Evolutionary conservation across 306 rosid genomes (phyloP).

Genomic region (Betula pendula): DNA sequence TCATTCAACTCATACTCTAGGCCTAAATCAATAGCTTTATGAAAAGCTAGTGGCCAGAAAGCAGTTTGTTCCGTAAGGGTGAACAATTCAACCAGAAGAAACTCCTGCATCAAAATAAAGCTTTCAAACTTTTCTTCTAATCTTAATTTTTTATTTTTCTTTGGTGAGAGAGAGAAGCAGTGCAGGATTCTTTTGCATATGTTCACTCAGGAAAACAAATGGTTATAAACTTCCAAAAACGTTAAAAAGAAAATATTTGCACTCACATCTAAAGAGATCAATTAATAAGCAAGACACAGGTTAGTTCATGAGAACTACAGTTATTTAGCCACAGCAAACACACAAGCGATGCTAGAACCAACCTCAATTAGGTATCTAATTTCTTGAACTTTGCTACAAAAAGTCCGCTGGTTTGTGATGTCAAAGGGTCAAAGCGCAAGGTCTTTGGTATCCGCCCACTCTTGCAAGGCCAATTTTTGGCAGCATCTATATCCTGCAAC

Average conservation of each 20-base stretch:
- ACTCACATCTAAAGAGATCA: no score
- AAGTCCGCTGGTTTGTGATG: slow-evolving; percentile 84
- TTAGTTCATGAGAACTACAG: no score
- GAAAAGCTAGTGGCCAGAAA: not conserved
- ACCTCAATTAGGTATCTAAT: slow-evolving; percentile 29
- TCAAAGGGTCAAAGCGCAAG: slow-evolving; percentile 67
- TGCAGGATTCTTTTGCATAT: no score
- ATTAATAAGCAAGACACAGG: no score
- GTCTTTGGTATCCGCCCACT: slow-evolving; percentile 58
- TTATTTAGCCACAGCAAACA: no score
- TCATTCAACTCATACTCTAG: not conserved
- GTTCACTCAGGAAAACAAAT: no score
- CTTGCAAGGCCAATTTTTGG: slow-evolving; percentile 82
- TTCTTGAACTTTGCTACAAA: slow-evolving; percentile 72
- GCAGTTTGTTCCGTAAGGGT: not conserved
- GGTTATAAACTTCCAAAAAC: no score
- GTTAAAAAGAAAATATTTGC: no score
- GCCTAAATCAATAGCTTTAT: not conserved
- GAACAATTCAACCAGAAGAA: not conserved
- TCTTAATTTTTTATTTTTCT: no score
- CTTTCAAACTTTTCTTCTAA: no score
- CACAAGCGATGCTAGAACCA: not conserved
- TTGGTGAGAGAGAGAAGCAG: no score
- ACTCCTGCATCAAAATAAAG: not conserved
- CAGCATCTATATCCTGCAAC: slow-evolving; percentile 60